Conservation (phyloP, 345 rosid genomes). For the Carallia brachiata region DNA sequence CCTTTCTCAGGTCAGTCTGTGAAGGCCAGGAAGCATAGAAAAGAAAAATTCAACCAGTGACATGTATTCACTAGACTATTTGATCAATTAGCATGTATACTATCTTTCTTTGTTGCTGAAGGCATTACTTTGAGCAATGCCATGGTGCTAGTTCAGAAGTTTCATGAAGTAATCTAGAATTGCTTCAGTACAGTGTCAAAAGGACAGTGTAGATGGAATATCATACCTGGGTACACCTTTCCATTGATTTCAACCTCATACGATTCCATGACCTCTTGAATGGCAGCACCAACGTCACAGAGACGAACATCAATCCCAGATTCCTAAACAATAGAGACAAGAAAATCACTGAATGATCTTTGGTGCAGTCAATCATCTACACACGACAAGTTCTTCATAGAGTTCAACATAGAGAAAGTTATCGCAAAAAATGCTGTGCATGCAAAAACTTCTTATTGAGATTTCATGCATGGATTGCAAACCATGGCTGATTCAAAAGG, state of each 20-base stretch:
- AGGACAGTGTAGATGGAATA: background rate
- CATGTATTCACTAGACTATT: no score
- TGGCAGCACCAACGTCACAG: slow-evolving; percentile 96
- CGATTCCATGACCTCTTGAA: slow-evolving; percentile 98
- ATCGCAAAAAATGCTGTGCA: background rate
- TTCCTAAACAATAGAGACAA: slow-evolving; percentile 51
- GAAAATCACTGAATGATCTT: background rate
- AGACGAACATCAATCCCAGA: slow-evolving; percentile 95
- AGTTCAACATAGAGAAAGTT: background rate
- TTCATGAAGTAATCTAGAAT: no score
- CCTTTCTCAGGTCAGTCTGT: no score
- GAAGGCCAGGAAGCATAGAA: no score
- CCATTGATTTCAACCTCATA: slow-evolving; percentile 97
- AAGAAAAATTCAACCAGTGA: no score
- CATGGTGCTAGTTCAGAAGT: no score
- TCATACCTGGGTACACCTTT: slow-evolving; percentile 80
- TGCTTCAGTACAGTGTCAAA: no score
- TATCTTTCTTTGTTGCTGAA: no score
- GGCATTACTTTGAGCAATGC: no score
- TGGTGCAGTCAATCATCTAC: background rate
- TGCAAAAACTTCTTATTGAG: no score
- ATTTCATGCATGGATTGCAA: background rate
- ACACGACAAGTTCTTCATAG: background rate
- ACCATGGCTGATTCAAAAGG: no score
- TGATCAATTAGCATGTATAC: no score